Conservation (phyloP, 1,284 basidiomycete species). For the Schizophyllum amplum region DNA sequence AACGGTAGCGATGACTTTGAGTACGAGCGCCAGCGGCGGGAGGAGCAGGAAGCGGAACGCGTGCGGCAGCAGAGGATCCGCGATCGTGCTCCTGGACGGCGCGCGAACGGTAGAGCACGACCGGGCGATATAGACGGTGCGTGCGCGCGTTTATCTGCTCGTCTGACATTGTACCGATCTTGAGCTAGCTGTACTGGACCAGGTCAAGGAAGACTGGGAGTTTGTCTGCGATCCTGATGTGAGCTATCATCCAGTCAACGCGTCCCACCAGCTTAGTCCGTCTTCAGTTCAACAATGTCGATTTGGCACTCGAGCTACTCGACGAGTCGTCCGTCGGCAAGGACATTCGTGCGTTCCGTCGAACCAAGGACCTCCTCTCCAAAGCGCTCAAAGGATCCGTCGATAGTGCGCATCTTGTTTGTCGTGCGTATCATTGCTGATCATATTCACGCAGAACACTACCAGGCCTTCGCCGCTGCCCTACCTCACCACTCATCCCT, state of each 20-base stretch:
- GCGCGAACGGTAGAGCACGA: constrained; percentile 42
- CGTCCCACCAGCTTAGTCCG: constrained; percentile 4
- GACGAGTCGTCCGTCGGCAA: constrained; percentile 65
- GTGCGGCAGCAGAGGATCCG: constrained; percentile 54
- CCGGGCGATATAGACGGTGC: constrained; percentile 72
- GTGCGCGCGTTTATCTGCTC: constrained; percentile 17
- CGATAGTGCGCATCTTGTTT: constrained; percentile 50
- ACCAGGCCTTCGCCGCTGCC: constrained; percentile 86
- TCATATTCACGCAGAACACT: constrained; percentile 51
- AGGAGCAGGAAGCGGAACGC: constrained; percentile 52
- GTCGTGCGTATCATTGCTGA: constrained; percentile 5
- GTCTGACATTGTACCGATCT: constrained; percentile 4
- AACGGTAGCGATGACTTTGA: constrained; percentile 42
- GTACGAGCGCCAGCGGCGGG: constrained; percentile 44
- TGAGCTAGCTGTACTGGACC: constrained; percentile 65
- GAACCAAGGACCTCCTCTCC: constrained; percentile 69
- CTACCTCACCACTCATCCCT: constrained; percentile 82
- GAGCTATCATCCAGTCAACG: constrained; percentile 19
- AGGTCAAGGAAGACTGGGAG: constrained; percentile 87
- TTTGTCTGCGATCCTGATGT: constrained; percentile 82
- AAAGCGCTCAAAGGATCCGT: constrained; percentile 77
- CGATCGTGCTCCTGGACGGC: constrained; percentile 55
- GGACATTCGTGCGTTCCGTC: constrained; percentile 67
- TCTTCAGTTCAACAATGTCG: constrained; percentile 82
- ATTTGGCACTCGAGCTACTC: constrained; percentile 81